Base-by-base conservation (phyloP, 345 rosid genomes). In the Gossypium rotundifolium region DNA sequence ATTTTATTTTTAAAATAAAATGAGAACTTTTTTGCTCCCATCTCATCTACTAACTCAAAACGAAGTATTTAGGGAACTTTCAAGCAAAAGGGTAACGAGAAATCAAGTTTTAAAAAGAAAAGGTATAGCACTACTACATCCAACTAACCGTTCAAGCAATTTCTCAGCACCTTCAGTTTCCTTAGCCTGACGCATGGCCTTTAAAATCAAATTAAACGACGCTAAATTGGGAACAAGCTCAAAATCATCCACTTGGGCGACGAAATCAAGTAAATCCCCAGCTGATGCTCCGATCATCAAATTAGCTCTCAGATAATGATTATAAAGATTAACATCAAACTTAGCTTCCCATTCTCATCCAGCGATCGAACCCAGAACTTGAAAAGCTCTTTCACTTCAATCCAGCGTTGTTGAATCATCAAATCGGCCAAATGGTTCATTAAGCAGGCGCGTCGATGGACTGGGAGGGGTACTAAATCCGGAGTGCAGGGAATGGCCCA, bases 271-370 rank as follows among this genome's bases (percentile, higher is more conserved):
- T 90, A 95, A 70, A 33, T 88, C 91, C 29, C 64, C 83, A 8
- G 87, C 79, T 0, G 85, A 22, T 20, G 89, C 94, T 10, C 88
- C 93, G 25, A 80, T 74, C 98, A 91, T 91, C 73, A 90, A 72
- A 68, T 91, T 90, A 59, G 99, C 99, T 11, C 97, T 79, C 74
- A 95, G 84, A 79, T 95, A 95, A 65, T 85, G 88, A 83, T 95
- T 95, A 59, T 83, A 95, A 73, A 93, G 65, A 68, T 86, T 70
- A 0, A 87, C 96, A 77, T 88, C 88, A 2, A 98, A 98, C 83
- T 79, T 87, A 93, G 97, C 78, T 82, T 93, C 80, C 98, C 97
- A 63, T 72, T 83, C 79, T 77, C 81, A 76, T 91, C 99, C 63
- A 90, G 81, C 57, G 92, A 87, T 66, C 89, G 85, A 76, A 93